Evolutionary conservation across 225 moss, liverwort and hornwort species (phyloP), one percentile per base, ranked within the genome.

Genomic region (Pseudoscleropodium purum): DNA sequence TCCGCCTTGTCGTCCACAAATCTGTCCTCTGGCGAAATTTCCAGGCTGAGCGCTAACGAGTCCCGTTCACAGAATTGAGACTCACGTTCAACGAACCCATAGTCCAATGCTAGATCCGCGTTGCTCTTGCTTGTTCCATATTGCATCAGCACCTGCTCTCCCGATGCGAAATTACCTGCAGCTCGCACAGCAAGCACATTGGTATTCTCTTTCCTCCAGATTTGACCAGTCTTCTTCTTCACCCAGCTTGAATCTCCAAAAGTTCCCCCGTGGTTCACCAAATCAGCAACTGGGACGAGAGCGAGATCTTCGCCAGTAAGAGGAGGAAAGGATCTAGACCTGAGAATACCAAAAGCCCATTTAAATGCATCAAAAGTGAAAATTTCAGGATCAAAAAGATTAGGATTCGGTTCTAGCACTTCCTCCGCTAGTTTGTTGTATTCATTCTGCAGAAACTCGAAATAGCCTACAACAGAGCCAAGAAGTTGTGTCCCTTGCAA

Each of bases 1-100:
- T 99, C 99, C 23, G 93, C 82, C 89, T 99, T 99, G 93, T 99
- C 99, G 90, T 99, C 99, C 43, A 90, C 81, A 69, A 96, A 99
- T 30, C 95, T 93, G 87, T 99, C 99, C 20, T 95, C 92, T 18
- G 95, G 97, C 47, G 95, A 94, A 64, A 99, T 94, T 86, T 99
- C 97, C 51, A 99, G 87, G 11, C 96, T 97, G 39, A 99, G 90
- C 1, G 99, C 91, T 76, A 97, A 91, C 24, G 94, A 95, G 37
- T 99, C 97, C 70, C 97, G 92, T 45, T 86, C 87, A 43, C 93
- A 85, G 85, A 92, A 91, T 78, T 69, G 95, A 75, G 89, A 87
- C 56, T 90, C 94, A 29, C 92, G 91, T 62, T 97, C 99, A 30
- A 97, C 95, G 66, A 99, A 97, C 4, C 99, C 99, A 54, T 97